A percentile compares a stretch with the other conserved stretches of the same genome.
Evolutionary conservation across 176 grass and related monocot species (phyloP).

Genomic region (Oryza meridionalis): DNA sequence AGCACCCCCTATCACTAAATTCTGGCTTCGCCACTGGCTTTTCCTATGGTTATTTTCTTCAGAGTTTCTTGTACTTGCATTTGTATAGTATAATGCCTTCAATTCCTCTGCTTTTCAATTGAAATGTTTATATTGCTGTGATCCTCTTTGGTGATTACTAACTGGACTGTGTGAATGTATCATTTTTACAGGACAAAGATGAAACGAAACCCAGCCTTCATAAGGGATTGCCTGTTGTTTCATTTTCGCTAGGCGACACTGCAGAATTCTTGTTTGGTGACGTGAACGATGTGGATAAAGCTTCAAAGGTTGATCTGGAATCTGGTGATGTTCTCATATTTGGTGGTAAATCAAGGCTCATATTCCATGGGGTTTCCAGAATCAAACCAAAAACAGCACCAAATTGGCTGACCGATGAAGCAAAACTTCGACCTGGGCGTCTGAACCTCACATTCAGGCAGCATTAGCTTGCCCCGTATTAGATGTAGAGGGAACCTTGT

Average conservation of each 20-base stretch:
- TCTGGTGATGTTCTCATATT: conserved; percentile 68
- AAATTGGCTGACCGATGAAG: conserved; percentile 31
- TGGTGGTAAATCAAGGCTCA: conserved; percentile 52
- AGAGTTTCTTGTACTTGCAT: not conserved
- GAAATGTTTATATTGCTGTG: not conserved
- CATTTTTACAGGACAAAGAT: conserved; percentile 54
- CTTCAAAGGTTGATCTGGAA: conserved; percentile 54
- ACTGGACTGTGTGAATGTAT: not conserved
- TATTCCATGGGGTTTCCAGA: conserved; percentile 55
- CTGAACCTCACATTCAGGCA: conserved; percentile 71
- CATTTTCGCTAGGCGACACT: conserved; percentile 55
- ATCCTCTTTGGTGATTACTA: not conserved
- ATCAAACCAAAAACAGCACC: conserved; percentile 42
- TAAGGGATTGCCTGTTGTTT: conserved; percentile 63
- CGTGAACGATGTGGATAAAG: conserved; percentile 26
- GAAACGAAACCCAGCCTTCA: conserved; percentile 42
- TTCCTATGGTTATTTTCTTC: not conserved
- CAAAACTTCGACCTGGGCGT: conserved; percentile 56
- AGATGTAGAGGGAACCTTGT: not conserved
- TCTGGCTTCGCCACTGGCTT: no score
- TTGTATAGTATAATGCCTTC: not conserved
- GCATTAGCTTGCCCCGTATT: not conserved
- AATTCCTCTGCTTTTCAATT: not conserved
- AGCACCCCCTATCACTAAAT: no score
- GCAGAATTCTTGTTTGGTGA: conserved; percentile 62